A percentile compares a stretch with the other conserved stretches of the same genome.
These are phyloP conservation scores for Pseudevernia furfuracea DNA, from an alignment of 495 filamentous ascomycete species.

Conservation along the genomic window DNA sequence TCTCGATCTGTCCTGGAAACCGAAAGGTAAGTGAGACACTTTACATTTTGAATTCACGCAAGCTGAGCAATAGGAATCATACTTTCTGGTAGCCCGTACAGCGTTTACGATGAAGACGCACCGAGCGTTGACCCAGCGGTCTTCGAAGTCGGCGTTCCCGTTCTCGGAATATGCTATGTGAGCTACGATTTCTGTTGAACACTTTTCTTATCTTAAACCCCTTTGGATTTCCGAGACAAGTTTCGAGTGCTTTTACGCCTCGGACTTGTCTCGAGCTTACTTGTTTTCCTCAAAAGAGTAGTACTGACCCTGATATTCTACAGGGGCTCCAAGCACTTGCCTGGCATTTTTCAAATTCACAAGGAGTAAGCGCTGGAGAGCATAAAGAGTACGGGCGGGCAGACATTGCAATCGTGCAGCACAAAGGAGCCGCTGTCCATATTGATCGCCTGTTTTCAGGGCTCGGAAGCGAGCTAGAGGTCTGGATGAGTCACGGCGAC, in stretches of 20 bases:
- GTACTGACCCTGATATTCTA: too few species aligned
- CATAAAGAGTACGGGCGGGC: constrained; percentile 69
- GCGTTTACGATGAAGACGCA: constrained; percentile 63
- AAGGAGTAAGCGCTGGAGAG: constrained; percentile 63
- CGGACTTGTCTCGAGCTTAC: too few species aligned
- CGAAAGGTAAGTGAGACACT: constrained; percentile 61
- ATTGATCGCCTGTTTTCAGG: constrained; percentile 67
- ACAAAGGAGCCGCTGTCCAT: constrained; percentile 44
- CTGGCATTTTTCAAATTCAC: constrained; percentile 60
- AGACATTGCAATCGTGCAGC: constrained; percentile 42
- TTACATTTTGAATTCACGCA: neutral
- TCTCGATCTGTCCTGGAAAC: constrained; percentile 66
- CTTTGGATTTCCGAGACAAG: too few species aligned
- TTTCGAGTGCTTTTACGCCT: too few species aligned
- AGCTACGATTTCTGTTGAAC: too few species aligned
- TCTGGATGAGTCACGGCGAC: constrained; percentile 81
- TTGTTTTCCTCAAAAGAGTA: too few species aligned
- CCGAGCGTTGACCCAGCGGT: constrained; percentile 73
- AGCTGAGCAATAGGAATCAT: constrained; percentile 66
- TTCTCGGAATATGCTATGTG: constrained; percentile 77
- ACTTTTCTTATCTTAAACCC: too few species aligned
- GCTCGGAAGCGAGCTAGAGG: constrained; percentile 56
- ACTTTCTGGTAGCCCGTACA: constrained; percentile 67
- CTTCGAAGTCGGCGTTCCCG: constrained; percentile 69
- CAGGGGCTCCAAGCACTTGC: constrained; percentile 79